Evolutionary conservation across 2,329 filamentous ascomycete species (phyloP).

Genomic region (Cytospora paraplurivora): DNA sequence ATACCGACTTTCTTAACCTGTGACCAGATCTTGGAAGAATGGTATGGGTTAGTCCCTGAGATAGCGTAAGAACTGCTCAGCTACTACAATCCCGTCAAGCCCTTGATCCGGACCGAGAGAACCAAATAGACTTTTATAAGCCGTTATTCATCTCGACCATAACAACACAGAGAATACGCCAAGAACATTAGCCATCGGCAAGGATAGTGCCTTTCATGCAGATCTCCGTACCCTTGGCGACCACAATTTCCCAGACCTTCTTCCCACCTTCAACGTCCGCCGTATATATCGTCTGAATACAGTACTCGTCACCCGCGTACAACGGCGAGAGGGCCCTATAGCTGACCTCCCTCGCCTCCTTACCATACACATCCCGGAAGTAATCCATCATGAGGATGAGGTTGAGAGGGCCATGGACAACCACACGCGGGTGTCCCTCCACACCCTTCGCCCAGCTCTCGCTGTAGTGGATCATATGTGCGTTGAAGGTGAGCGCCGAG

Average conservation of each 20-base stretch:
- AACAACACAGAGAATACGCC: no score
- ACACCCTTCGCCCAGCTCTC: slow-evolving; percentile 62
- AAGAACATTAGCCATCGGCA: slow-evolving; percentile 1
- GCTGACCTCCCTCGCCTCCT: slow-evolving; percentile 49
- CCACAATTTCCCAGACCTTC: slow-evolving; percentile 47
- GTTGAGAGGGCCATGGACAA: slow-evolving; percentile 82
- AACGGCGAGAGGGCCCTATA: slow-evolving; percentile 73
- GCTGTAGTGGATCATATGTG: slow-evolving; percentile 83
- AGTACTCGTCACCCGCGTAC: slow-evolving; percentile 67
- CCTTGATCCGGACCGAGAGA: no score
- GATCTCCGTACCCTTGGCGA: slow-evolving; percentile 43
- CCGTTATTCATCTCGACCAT: no score
- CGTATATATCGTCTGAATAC: slow-evolving; percentile 56
- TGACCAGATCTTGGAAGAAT: no score
- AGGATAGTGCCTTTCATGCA: slow-evolving; percentile 43
- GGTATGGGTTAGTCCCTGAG: no score
- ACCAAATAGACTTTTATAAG: no score
- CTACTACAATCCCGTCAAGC: no score
- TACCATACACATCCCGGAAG: slow-evolving; percentile 55
- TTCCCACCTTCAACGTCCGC: slow-evolving; percentile 38
- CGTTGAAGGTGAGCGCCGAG: slow-evolving; percentile 83
- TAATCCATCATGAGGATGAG: slow-evolving; percentile 73
- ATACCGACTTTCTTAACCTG: no score
- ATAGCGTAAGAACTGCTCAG: no score
- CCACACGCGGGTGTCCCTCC: slow-evolving; percentile 69